phyloP scores from a whole-genome alignment of 345 rosid species.

The Erysimum cheiranthoides region DNA sequence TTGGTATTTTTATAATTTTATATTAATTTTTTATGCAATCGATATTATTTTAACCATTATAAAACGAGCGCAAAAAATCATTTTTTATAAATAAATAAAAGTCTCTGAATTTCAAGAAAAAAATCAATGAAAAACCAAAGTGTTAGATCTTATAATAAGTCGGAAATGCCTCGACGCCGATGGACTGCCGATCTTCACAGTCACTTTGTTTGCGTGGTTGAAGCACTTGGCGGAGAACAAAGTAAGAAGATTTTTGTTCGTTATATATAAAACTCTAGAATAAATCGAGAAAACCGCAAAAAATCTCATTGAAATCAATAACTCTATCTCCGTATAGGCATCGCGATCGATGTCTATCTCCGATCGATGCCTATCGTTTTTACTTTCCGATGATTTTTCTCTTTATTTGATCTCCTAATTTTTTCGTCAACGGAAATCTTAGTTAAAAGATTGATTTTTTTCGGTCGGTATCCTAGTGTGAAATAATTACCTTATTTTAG shows the following conservation, averaged over 20 bases:
- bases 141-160: conserved; percentile 58
- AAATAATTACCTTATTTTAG: background rate
- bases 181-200: conserved; percentile 74
- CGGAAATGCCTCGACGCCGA: conserved; percentile 56
- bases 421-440: no score
- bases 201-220: conserved; percentile 58
- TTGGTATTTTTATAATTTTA: background rate
- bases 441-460: background rate
- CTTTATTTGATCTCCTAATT: no score
- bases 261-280: background rate
- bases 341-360: no score
- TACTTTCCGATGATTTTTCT: background rate
- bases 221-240: conserved; percentile 66
- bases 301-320: background rate
- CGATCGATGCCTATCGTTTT: background rate
- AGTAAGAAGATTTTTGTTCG: conserved; percentile 36
- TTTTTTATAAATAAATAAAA: background rate
- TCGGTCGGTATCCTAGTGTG: background rate
- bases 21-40: background rate
- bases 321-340: background rate
- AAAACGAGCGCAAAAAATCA: background rate
- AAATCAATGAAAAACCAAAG: background rate
- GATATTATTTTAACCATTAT: background rate
- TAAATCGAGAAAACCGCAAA: background rate
- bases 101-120: background rate